Conservation (phyloP, 2,329 filamentous ascomycete genomes). For the Ascochyta clinopodiicola region DNA sequence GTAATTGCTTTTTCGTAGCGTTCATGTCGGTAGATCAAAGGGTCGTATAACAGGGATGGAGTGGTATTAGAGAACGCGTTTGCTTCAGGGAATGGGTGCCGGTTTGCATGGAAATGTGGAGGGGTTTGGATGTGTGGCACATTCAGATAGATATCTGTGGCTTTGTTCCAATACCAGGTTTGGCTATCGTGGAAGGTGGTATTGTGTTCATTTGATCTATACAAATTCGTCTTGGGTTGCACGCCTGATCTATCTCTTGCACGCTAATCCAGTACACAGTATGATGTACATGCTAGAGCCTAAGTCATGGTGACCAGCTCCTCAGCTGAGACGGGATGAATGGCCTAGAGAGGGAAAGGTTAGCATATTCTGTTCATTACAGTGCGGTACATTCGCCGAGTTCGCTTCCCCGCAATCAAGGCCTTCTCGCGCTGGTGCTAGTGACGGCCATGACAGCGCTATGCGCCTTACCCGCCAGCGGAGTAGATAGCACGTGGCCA, state of each 20-base stretch:
- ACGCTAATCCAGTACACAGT: too few relatives aligned
- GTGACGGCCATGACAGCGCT: background rate
- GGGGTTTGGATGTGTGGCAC: too few relatives aligned
- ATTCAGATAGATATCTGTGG: too few relatives aligned
- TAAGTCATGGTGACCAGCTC: constrained; percentile 46
- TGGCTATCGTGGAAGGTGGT: background rate
- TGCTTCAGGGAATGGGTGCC: background rate
- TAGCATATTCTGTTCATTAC: constrained; percentile 18
- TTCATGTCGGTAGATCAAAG: constrained; percentile 5
- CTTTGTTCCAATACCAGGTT: too few relatives aligned
- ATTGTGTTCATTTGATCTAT: constrained; percentile 11
- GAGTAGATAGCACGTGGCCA: constrained; percentile 1
- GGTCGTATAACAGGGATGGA: background rate
- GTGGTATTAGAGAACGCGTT: background rate
- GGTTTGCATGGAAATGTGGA: too few relatives aligned
- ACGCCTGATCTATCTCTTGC: constrained; percentile 9
- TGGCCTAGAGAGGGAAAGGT: constrained; percentile 33
- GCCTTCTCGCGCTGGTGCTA: background rate
- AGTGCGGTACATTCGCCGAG: constrained; percentile 3
- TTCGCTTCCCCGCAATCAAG: constrained; percentile 26
- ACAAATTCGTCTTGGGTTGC: background rate
- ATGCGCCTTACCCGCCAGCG: constrained; percentile 1
- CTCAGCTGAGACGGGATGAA: constrained; percentile 49
- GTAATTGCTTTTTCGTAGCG: constrained; percentile 2
- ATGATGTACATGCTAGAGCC: background rate